Evolutionary conservation across 2,329 filamentous ascomycete species (phyloP).

Genomic region (Aspergillus neoniger): DNA sequence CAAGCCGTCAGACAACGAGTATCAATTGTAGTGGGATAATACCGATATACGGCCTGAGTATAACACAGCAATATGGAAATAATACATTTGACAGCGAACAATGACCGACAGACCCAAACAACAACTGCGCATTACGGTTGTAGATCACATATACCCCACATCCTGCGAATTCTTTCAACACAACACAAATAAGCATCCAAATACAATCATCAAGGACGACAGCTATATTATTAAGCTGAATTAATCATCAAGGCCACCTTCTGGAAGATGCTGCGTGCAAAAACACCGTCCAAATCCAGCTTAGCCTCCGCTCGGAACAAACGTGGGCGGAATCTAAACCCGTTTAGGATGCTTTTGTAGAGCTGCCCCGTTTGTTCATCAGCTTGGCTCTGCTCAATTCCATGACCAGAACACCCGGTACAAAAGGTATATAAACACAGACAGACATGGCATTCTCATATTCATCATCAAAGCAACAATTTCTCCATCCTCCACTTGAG

Average conservation of each 20-base stretch:
- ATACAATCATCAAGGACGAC: not conserved
- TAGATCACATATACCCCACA: not conserved
- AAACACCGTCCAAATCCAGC: not conserved
- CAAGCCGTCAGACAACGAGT: not conserved
- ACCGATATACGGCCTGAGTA: too few species aligned
- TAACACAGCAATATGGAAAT: too few species aligned
- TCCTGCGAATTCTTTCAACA: not conserved
- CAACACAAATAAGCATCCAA: not conserved
- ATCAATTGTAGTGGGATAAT: too few species aligned
- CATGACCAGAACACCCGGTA: not conserved
- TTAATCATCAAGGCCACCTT: not conserved
- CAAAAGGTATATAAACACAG: not conserved
- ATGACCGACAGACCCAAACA: not conserved
- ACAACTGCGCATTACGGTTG: too few species aligned
- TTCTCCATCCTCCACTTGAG: not conserved
- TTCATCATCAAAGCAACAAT: not conserved
- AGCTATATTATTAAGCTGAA: not conserved
- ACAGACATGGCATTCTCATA: not conserved
- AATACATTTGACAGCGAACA: not conserved
- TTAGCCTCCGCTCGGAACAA: conserved; percentile 1
- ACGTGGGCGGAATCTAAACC: conserved; percentile 1
- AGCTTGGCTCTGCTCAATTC: not conserved
- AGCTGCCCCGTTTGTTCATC: not conserved
- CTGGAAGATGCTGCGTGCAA: not conserved
- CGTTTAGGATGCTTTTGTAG: not conserved